Evolutionary conservation across 2,329 filamentous ascomycete species (phyloP), one percentile per base, ranked within the genome.

Genomic region (Talaromyces sp.): DNA sequence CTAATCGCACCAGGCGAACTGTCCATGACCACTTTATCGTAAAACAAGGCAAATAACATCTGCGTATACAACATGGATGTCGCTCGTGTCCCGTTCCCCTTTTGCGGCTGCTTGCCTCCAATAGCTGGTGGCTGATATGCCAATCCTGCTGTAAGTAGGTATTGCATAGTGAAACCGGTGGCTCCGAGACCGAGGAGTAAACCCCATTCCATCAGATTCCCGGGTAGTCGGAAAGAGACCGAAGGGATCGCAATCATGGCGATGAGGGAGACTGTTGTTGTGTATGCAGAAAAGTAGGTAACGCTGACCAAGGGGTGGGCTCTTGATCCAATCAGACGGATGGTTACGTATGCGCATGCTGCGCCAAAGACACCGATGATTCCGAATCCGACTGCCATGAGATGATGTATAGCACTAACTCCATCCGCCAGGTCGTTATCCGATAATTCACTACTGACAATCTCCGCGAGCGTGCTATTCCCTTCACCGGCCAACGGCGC

Each of bases 141-240:
- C 57, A 97, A 79, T 0, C 92, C 92, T 0, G 87, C 85, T 1
- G 93, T 95, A 19, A 96, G 80, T n/a, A 96, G 82, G 69, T 92
- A 92, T 84, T 97, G 93, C 86, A 94, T 90, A 24, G 90, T 75
- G 73, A 97, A 94, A 0, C 93, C 93, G 68, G 89, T 89, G 0
- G 87, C 72, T 0, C 90, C 91, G 3, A 96, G 80, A 43, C 89
- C 85, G 0, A 88, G 62, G 16, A 97, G 79, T 45, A 93, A 83
- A 0, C 79, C 75, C 89, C 90, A 94, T 73, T 93, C 82, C 1
- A 82, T 79, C 3, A 77, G 41, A 13, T 81, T 83, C 0, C 75
- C 76, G 0, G 87, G 87, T 1, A 89, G 74, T 6, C 86, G 74
- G 67, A 89, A 86, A 1, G 83, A 83, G 5, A 89, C 81, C 8